Percentiles rank a stretch among this genome's conserved stretches.
Conservation (phyloP, 1,139 yeast genomes). For the Debaryomyces psychrophilus region DNA sequence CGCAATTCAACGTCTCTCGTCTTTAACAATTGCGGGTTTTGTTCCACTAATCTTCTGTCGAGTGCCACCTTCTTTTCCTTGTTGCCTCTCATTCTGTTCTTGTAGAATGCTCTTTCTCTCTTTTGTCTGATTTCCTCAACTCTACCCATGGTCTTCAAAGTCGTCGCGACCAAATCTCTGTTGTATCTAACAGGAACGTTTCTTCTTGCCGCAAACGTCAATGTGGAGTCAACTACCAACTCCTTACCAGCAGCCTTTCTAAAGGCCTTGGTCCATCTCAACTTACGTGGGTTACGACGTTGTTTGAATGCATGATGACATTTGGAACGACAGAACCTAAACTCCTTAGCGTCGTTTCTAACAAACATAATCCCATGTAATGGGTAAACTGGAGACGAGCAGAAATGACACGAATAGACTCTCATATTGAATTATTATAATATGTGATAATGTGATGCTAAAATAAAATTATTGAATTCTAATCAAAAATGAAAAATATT, state of each 20-base stretch:
- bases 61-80: constrained; percentile 81
- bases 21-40: constrained; percentile 84
- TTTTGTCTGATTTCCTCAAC: constrained; percentile 93
- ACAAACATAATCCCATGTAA: constrained; percentile 98
- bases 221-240: constrained; percentile 94
- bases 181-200: constrained; percentile 97
- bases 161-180: constrained; percentile 92
- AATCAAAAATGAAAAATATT: constrained; percentile 5
- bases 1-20: constrained; percentile 92
- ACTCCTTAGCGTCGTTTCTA: constrained; percentile 96
- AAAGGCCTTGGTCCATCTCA: constrained; percentile 98
- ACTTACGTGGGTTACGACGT: constrained; percentile 98
- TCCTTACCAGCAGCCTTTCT: constrained; percentile 99
- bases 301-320: constrained; percentile 97
- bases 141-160: constrained; percentile 93
- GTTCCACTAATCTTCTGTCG: constrained; percentile 86
- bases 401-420: constrained; percentile 92
- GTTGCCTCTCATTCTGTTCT: constrained; percentile 99
- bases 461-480: constrained; percentile 6
- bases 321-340: constrained; percentile 95
- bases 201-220: constrained; percentile 96
- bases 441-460: constrained; percentile 8
- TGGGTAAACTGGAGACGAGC: constrained; percentile 96
- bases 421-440: constrained; percentile 57
- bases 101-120: constrained; percentile 98